Evolutionary conservation across 2,329 filamentous ascomycete species (phyloP).

Genomic region (Emergomyces africanus): DNA sequence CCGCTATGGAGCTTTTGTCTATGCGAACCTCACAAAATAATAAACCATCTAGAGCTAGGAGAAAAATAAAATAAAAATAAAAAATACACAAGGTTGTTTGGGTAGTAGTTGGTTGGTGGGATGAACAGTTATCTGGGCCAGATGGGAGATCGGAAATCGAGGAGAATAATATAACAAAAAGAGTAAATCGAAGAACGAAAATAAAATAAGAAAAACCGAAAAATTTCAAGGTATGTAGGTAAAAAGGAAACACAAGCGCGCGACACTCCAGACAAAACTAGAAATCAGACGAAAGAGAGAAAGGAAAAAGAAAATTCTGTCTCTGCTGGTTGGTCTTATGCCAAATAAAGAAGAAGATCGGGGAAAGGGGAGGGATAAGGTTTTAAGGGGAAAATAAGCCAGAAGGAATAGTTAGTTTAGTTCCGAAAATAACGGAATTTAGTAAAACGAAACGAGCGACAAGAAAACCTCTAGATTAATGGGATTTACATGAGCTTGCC

Average conservation of each 20-base stretch:
- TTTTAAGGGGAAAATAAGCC: neutral
- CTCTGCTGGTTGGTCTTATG: neutral
- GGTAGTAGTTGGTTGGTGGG: neutral
- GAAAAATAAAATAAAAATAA: neutral
- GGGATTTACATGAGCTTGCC: conserved; percentile 39
- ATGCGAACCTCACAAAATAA: neutral
- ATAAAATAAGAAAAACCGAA: neutral
- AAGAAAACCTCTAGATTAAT: neutral
- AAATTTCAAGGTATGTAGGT: neutral
- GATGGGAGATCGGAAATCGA: neutral
- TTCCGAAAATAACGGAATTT: neutral
- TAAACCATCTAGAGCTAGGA: neutral
- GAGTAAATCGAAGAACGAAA: neutral
- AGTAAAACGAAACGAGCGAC: neutral
- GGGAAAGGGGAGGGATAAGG: neutral
- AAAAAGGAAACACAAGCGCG: neutral
- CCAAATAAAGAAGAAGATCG: neutral
- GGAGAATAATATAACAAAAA: neutral
- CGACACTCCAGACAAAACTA: neutral
- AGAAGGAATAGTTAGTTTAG: neutral
- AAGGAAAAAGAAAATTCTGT: neutral
- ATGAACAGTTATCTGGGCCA: too few relatives aligned
- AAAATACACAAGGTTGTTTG: neutral
- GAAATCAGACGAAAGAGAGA: neutral
- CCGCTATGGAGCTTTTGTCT: neutral